Conservation (phyloP, 495 filamentous ascomycete genomes). For the Penicillium mononematosum region DNA sequence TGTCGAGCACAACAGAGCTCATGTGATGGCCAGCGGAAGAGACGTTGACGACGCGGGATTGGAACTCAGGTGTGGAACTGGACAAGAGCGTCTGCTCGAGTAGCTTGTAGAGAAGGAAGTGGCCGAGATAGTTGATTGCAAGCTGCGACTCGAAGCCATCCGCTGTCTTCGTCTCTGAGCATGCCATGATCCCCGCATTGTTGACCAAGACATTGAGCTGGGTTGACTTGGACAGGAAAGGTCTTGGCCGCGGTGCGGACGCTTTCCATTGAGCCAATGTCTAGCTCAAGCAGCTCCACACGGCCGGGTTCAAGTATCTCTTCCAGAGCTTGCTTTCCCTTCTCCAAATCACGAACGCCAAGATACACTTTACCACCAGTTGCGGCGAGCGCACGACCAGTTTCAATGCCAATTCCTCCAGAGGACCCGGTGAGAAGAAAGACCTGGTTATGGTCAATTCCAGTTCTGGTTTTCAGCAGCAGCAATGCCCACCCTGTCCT, state of each 20-base stretch:
- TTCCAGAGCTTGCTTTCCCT: conserved; percentile 28
- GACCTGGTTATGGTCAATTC: conserved; percentile 17
- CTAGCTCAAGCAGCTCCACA: conserved; percentile 33
- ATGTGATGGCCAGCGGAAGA: conserved; percentile 32
- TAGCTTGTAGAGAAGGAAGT: conserved; percentile 47
- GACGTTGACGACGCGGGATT: conserved; percentile 40
- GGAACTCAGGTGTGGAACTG: conserved; percentile 30
- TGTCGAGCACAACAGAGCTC: conserved; percentile 18
- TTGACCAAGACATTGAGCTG: neutral
- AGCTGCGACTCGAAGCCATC: conserved; percentile 45
- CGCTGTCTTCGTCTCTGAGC: conserved; percentile 27
- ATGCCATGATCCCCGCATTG: neutral
- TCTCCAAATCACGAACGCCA: conserved; percentile 39
- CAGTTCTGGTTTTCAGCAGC: too few relatives aligned
- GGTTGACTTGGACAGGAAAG: conserved; percentile 32
- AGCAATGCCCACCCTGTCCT: too few relatives aligned
- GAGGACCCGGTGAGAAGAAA: conserved; percentile 50
- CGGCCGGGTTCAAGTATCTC: conserved; percentile 7
- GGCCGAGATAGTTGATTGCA: conserved; percentile 41
- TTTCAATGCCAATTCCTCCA: conserved; percentile 53
- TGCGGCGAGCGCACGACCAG: conserved; percentile 41
- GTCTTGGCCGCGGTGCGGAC: conserved; percentile 41
- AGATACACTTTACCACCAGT: conserved; percentile 51
- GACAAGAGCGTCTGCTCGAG: conserved; percentile 39
- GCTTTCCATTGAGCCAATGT: conserved; percentile 37